Evolutionary conservation across 2,329 filamentous ascomycete species (phyloP).

Genomic region (Dactylonectria estremocensis): DNA sequence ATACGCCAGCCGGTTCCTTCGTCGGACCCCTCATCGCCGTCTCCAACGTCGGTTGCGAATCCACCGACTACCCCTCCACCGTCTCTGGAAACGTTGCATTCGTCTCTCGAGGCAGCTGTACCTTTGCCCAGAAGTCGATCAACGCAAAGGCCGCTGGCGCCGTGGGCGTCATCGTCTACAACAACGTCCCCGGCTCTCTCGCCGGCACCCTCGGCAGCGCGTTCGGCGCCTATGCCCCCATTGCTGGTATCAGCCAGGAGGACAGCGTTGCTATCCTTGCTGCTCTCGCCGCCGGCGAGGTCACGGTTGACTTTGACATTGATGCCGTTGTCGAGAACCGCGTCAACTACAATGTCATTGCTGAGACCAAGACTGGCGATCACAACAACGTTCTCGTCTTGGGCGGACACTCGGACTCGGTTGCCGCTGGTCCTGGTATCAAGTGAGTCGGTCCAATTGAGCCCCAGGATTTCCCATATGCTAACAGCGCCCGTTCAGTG

Average conservation of each 20-base stretch:
- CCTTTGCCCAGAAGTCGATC: constrained; percentile 71
- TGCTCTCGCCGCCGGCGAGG: constrained; percentile 50
- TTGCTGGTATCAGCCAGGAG: constrained; percentile 66
- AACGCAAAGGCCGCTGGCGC: constrained; percentile 72
- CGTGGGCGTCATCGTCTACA: constrained; percentile 71
- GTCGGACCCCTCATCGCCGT: constrained; percentile 61
- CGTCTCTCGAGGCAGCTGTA: constrained; percentile 71
- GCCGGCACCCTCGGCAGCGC: constrained; percentile 70
- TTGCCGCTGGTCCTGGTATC: constrained; percentile 69
- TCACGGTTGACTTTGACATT: constrained; percentile 56
- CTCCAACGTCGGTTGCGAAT: constrained; percentile 67
- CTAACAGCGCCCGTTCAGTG: constrained; percentile 48
- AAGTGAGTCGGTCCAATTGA: constrained; percentile 57
- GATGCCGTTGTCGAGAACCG: constrained; percentile 65
- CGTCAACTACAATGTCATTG: constrained; percentile 66
- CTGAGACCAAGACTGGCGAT: constrained; percentile 65
- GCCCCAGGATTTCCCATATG: not conserved
- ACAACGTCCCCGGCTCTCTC: constrained; percentile 68
- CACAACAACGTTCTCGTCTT: constrained; percentile 64
- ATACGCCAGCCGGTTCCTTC: constrained; percentile 65
- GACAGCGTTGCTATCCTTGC: constrained; percentile 57
- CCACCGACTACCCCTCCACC: constrained; percentile 67
- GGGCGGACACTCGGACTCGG: constrained; percentile 64
- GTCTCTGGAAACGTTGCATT: constrained; percentile 71
- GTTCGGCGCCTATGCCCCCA: constrained; percentile 63